These are phyloP conservation scores for Trichosporon coremiiforme DNA, from an alignment of 1,284 basidiomycete genomes.

Conservation along the genomic window DNA sequence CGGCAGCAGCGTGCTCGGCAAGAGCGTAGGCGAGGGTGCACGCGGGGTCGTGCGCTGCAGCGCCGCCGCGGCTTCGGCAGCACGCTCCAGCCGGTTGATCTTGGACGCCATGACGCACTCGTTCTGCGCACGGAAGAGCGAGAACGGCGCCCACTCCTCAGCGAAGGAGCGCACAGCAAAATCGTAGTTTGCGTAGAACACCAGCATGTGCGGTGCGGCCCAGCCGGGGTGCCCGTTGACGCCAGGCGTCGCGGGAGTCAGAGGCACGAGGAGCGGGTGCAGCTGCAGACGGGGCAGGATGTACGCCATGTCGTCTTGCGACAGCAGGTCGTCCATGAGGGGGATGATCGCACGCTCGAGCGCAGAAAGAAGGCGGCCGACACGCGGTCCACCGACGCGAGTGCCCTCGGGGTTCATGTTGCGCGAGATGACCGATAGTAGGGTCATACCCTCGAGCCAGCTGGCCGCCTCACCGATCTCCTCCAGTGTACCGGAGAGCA, in stretches of 20 bases:
- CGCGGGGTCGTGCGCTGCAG: constrained; percentile 20
- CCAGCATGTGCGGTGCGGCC: constrained; percentile 55
- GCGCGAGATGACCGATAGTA: constrained; percentile 51
- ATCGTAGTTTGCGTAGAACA: constrained; percentile 57
- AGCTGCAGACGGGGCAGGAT: constrained; percentile 49
- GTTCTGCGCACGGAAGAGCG: constrained; percentile 56
- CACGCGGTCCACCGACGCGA: constrained; percentile 38
- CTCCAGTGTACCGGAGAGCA: constrained; percentile 47
- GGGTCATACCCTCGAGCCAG: constrained; percentile 51
- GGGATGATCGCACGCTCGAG: constrained; percentile 53
- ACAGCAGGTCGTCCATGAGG: constrained; percentile 53
- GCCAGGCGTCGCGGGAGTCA: constrained; percentile 39
- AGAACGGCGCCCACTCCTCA: constrained; percentile 57
- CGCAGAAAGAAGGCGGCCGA: constrained; percentile 39
- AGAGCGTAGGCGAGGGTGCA: constrained; percentile 17
- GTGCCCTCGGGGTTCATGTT: constrained; percentile 40
- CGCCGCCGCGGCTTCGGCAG: constrained; percentile 17
- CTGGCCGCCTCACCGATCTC: constrained; percentile 55
- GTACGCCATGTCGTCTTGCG: constrained; percentile 49
- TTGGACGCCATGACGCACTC: constrained; percentile 55
- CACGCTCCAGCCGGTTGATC: constrained; percentile 29
- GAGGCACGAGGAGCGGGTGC: constrained; percentile 50
- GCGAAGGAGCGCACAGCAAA: constrained; percentile 55
- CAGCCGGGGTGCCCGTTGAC: constrained; percentile 34
- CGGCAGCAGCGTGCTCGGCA: not conserved